Evolutionary conservation across 176 grass and related monocot genomes (phyloP).

Genomic region (Ensete ventricosum): DNA sequence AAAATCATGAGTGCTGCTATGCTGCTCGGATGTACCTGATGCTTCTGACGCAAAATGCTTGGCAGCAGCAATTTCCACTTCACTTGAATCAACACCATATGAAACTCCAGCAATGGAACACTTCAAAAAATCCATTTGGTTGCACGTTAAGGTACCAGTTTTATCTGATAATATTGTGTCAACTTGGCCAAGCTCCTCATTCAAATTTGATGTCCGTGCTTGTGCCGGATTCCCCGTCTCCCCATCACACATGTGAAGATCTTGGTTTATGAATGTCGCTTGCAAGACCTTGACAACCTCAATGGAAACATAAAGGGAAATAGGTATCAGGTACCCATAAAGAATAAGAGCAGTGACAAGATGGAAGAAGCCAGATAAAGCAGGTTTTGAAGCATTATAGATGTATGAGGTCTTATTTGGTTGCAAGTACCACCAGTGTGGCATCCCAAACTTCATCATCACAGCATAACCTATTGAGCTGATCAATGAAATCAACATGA

Average conservation of each 20-base stretch:
- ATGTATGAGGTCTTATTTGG: constrained; percentile 46
- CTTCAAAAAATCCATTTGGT: constrained; percentile 99
- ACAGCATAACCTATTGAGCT: constrained; percentile 85
- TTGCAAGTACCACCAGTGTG: constrained; percentile 79
- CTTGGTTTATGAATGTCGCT: constrained; percentile 88
- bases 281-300: constrained; percentile 92
- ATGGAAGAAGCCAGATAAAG: constrained; percentile 91
- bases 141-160: constrained; percentile 95
- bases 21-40: constrained; percentile 32
- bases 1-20: constrained; percentile 35
- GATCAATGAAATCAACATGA: constrained; percentile 81
- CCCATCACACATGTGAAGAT: constrained; percentile 94
- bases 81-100: constrained; percentile 77
- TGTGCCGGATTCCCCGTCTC: constrained; percentile 75
- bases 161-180: constrained; percentile 88
- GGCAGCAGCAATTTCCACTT: constrained; percentile 88
- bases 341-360: constrained; percentile 97
- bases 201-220: constrained; percentile 89
- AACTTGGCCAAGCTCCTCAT: constrained; percentile 97
- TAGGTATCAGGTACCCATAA: constrained; percentile 93
- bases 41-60: constrained; percentile 74
- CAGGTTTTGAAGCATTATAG: constrained; percentile 48
- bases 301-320: constrained; percentile 93
- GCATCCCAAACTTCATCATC: constrained; percentile 67
- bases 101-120: constrained; percentile 83